phyloP scores from a whole-genome alignment of 2,329 filamentous ascomycete species.

The Diaporthe capsici region DNA sequence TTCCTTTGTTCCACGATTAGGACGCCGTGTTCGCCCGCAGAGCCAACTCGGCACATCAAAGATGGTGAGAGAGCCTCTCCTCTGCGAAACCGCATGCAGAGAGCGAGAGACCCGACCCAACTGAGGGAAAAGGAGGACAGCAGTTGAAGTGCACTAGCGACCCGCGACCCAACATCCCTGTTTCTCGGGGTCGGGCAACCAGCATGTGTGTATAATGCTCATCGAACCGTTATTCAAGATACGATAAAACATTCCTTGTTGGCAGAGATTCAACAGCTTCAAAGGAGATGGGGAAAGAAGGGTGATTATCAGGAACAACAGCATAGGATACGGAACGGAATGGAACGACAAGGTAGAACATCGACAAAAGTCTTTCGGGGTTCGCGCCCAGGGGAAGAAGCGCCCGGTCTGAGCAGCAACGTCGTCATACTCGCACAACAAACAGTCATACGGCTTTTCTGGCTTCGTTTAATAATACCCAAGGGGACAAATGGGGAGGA shows the following conservation, averaged over 20 bases:
- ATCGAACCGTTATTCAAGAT: neutral
- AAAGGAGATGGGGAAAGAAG: neutral
- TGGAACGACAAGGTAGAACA: conserved; percentile 9
- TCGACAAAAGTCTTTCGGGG: conserved; percentile 21
- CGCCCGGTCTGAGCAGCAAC: conserved; percentile 11
- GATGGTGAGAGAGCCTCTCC: neutral
- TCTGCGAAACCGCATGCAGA: neutral
- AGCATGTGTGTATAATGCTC: neutral
- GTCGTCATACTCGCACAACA: neutral
- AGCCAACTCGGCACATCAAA: neutral
- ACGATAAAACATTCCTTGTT: neutral
- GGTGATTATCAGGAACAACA: neutral
- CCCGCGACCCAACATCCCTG: neutral
- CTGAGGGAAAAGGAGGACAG: too few species aligned
- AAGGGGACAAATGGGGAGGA: conserved; percentile 14
- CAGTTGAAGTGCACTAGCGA: too few species aligned
- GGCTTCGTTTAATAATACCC: conserved; percentile 31
- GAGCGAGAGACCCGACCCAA: neutral
- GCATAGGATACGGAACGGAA: neutral
- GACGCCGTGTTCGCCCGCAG: neutral
- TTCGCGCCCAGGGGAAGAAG: conserved; percentile 17
- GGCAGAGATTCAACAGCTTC: neutral
- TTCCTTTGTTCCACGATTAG: neutral
- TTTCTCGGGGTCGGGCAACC: neutral
- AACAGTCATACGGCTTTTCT: conserved; percentile 1